A percentile compares a stretch with the other conserved stretches of the same genome.
These are phyloP conservation scores for Eutrema heterophyllum DNA, from an alignment of 345 rosid genomes.

Conservation along the genomic window DNA sequence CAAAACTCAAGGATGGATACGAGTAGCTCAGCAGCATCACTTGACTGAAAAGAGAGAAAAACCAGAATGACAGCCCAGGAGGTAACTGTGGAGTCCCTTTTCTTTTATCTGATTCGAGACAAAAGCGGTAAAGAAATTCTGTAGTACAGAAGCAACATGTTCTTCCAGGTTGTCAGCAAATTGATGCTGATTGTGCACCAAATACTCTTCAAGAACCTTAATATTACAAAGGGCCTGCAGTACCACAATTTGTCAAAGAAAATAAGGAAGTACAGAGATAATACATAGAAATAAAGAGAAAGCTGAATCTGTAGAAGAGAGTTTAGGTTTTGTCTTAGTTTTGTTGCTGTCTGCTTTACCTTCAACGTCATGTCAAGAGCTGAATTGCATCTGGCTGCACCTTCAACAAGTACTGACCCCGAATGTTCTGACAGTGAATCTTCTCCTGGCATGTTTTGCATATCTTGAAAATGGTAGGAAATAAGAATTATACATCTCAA, in stretches of 20 bases:
- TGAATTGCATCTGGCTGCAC: neutral
- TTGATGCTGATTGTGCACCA: neutral
- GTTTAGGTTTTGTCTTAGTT: neutral
- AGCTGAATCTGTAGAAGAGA: too few relatives aligned
- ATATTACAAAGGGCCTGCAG: slow-evolving; percentile 18
- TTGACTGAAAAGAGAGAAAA: slow-evolving; percentile 3
- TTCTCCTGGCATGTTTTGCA: slow-evolving; percentile 14
- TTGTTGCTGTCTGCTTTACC: neutral
- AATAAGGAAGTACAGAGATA: too few relatives aligned
- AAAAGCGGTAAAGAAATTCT: neutral
- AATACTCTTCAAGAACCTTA: neutral
- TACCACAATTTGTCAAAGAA: neutral
- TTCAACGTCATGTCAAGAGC: slow-evolving; percentile 17
- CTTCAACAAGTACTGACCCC: neutral
- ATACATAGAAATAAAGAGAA: too few relatives aligned
- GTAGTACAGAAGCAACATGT: neutral
- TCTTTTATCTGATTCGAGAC: neutral
- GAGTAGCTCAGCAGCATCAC: neutral
- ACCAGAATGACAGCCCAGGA: neutral
- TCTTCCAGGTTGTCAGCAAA: neutral
- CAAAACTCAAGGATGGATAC: slow-evolving; percentile 19
- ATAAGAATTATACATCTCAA: neutral
- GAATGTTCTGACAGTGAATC: neutral
- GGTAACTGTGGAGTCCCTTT: neutral
- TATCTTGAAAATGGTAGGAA: neutral